Conservation (phyloP, 441 rosid genomes). For the Melastoma candidum region DNA sequence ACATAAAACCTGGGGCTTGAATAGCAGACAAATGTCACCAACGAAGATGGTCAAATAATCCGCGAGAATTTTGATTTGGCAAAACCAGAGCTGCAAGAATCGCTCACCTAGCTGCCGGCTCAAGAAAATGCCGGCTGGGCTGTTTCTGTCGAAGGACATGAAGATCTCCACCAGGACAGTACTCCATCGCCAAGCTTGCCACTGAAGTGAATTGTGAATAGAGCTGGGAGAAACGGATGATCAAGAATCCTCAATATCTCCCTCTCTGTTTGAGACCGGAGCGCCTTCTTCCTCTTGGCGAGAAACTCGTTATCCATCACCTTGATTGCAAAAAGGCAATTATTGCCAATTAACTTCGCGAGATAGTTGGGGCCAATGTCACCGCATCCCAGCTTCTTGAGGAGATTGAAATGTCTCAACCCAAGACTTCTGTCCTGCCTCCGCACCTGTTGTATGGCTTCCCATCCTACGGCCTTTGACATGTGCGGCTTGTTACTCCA, state of each 20-base stretch:
- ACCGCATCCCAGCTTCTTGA: conserved; percentile 92
- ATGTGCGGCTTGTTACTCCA: conserved; percentile 92
- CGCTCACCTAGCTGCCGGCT: conserved; percentile 83
- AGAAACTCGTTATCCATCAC: conserved; percentile 97
- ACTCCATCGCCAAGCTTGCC: too few species aligned
- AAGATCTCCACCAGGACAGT: too few species aligned
- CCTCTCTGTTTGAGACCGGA: conserved; percentile 89
- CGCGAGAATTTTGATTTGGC: too few species aligned
- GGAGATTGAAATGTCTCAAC: conserved; percentile 73
- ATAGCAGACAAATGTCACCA: too few species aligned
- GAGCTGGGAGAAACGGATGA: conserved; percentile 91
- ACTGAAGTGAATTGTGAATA: conserved; percentile 54
- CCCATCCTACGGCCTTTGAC: conserved; percentile 90
- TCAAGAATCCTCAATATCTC: conserved; percentile 86
- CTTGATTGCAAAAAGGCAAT: conserved; percentile 83
- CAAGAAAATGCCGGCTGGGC: conserved; percentile 47
- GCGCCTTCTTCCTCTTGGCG: conserved; percentile 81
- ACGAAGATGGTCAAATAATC: too few species aligned
- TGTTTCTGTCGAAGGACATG: too few species aligned
- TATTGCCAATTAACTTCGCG: conserved; percentile 69
- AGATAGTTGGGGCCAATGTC: conserved; percentile 96
- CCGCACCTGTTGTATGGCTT: conserved; percentile 58
- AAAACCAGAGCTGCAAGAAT: background rate
- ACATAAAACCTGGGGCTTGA: conserved; percentile 11
- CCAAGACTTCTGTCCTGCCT: conserved; percentile 54